Evolutionary conservation across 768 basidiomycete genomes (phyloP).

Genomic region (Coprinopsis strossmayeri): DNA sequence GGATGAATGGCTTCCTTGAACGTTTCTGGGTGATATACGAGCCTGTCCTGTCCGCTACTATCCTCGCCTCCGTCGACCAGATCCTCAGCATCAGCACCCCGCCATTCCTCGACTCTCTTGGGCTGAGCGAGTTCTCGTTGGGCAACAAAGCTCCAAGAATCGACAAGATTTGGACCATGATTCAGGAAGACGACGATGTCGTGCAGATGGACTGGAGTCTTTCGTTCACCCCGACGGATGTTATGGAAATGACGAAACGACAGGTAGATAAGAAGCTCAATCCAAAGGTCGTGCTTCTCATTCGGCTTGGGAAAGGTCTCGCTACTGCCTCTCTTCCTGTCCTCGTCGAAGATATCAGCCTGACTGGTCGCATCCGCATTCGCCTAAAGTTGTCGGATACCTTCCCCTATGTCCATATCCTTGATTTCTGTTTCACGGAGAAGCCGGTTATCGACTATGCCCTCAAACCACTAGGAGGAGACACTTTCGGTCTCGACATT

Average conservation of each 20-base stretch:
- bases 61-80: constrained; percentile 84
- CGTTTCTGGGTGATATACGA: constrained; percentile 99
- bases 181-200: constrained; percentile 76
- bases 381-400: constrained; percentile 87
- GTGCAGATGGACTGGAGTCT: constrained; percentile 97
- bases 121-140: constrained; percentile 83
- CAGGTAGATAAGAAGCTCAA: constrained; percentile 77
- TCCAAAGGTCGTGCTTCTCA: constrained; percentile 83
- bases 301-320: constrained; percentile 84
- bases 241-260: constrained; percentile 74
- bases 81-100: constrained; percentile 81
- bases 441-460: constrained; percentile 93
- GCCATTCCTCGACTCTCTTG: constrained; percentile 84
- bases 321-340: constrained; percentile 82
- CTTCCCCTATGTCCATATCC: constrained; percentile 91
- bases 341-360: constrained; percentile 85
- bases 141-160: constrained; percentile 95
- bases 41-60: constrained; percentile 80
- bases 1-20: constrained; percentile 92
- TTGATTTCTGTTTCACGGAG: constrained; percentile 86
- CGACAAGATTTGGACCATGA: constrained; percentile 81
- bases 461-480: constrained; percentile 95
- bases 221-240: constrained; percentile 90
- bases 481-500: constrained; percentile 90
- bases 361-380: constrained; percentile 81